Percentiles rank a stretch among this genome's conserved stretches.
These are phyloP conservation scores for Zea luxurians DNA, from an alignment of 176 grass and related monocot species.

Conservation along the genomic window DNA sequence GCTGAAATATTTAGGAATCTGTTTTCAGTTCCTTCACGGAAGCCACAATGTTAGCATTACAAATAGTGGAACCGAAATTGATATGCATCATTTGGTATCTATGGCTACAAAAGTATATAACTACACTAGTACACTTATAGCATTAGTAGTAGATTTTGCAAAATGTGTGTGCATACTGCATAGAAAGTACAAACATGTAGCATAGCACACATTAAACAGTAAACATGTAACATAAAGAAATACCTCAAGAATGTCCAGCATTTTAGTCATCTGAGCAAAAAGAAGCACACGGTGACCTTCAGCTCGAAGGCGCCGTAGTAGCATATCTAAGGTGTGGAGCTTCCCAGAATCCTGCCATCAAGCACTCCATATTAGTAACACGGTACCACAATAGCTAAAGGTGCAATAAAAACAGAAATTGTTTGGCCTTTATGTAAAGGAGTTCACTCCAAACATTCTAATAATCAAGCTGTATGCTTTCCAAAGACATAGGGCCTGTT, in stretches of 20 bases:
- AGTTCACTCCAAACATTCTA: background rate
- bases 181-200: background rate
- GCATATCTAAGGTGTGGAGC: slow-evolving; percentile 85
- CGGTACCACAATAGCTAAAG: background rate
- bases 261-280: slow-evolving; percentile 99
- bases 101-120: background rate
- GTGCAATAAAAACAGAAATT: slow-evolving; percentile 15
- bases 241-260: slow-evolving; percentile 99
- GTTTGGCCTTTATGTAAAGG: background rate
- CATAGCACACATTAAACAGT: background rate
- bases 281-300: slow-evolving; percentile 95
- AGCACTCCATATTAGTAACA: background rate
- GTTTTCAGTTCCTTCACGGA: slow-evolving; percentile 3
- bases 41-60: slow-evolving; percentile 8
- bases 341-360: slow-evolving; percentile 93
- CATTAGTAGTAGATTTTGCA: background rate
- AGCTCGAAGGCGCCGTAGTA: slow-evolving; percentile 79
- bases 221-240: slow-evolving; percentile 2
- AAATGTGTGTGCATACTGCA: too few relatives aligned
- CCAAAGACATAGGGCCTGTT: too few relatives aligned
- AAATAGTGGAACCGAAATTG: slow-evolving; percentile 14
- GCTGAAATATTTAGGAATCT: slow-evolving; percentile 1
- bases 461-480: background rate
- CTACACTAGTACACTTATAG: too few relatives aligned
- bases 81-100: background rate